Base-by-base conservation (phyloP, 2,329 filamentous ascomycete genomes). In the Pseudopyricularia javanii region DNA sequence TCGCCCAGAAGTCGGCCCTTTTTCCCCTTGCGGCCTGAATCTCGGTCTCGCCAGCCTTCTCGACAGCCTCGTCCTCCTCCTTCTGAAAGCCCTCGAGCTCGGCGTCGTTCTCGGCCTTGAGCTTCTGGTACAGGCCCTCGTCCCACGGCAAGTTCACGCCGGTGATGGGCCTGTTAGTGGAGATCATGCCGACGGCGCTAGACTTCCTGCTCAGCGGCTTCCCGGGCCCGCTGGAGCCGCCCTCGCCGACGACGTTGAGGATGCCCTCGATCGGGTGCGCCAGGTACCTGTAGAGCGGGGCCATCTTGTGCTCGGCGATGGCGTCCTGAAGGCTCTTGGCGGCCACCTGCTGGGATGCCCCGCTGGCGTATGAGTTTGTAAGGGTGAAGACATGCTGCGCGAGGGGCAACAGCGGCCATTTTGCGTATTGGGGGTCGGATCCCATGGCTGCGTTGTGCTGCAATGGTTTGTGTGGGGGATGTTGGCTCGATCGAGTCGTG, bases 11-110 rank as follows among this genome's bases (percentile, higher is more conserved):
- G 69, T 98, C 93, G 55, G 93, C 93, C 62, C 91, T 80, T 79
- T 97, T 97, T 60, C 91, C 91, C 70, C 87, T 83, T 59, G 91
- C 93, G 53, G 89, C 88, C 71, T 91, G 84, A 59, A 98, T 83
- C 72, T 98, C 93, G 12, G 89, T 96, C 64, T 98, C 93, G 53
- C 93, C 93, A 55, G 91, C 91, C 70, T 94, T 91, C 77, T 98
- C 93, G 40, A 86, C 85, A 9, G 93, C 93, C 66, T 98, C 91
- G 56, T 95, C 91, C 68, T 91, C 85, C 69, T 93, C 88, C 69
- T 90, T 90, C 71, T 91, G 83, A 62, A 86, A 82, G 51, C 73
- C 78, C 59, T 86, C 85, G 49, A 91, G 73, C 73, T 91, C 86
- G 62, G 80, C 78, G 61, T 88, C 85, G 62, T 93, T 93, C 58